Percentiles rank a stretch among this genome's conserved stretches.
phyloP scores from a whole-genome alignment of 2,329 filamentous ascomycete species.

The Pseudogymnoascus sp. region DNA sequence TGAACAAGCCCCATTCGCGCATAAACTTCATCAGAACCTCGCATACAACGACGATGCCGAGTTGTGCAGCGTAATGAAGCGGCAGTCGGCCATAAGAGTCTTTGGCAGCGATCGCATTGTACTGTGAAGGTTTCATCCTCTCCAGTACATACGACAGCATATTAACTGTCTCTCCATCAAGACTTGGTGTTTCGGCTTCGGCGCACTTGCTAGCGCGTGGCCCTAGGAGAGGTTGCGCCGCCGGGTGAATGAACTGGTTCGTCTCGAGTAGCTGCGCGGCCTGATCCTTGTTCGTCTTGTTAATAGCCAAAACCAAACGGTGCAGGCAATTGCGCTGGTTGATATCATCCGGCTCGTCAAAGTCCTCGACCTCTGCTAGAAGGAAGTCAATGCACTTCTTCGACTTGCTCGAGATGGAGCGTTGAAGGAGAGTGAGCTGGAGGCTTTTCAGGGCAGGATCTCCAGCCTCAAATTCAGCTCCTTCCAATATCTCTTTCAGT shows the following conservation, averaged over 20 bases:
- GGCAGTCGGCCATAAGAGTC: constrained; percentile 80
- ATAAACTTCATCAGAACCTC: constrained; percentile 81
- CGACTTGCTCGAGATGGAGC: constrained; percentile 64
- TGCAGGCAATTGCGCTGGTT: constrained; percentile 93
- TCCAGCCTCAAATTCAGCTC: constrained; percentile 47
- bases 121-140: constrained; percentile 60
- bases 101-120: constrained; percentile 55
- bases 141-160: constrained; percentile 60
- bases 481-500: constrained; percentile 50
- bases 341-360: constrained; percentile 86
- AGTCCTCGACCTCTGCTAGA: constrained; percentile 57
- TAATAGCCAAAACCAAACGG: constrained; percentile 84
- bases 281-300: constrained; percentile 53
- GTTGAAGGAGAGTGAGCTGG: constrained; percentile 73
- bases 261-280: constrained; percentile 36
- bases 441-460: constrained; percentile 54
- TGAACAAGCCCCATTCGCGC: constrained; percentile 81
- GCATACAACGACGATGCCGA: constrained; percentile 87
- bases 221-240: constrained; percentile 58
- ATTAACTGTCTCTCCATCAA: constrained; percentile 69
- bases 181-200: constrained; percentile 58
- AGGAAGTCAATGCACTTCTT: constrained; percentile 65
- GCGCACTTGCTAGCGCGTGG: constrained; percentile 56
- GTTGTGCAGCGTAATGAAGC: constrained; percentile 89
- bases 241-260: constrained; percentile 66